Percentiles rank a stretch among this genome's conserved stretches.
Evolutionary conservation across 2,329 filamentous ascomycete genomes (phyloP).

Genomic region (Cladosporium velox): DNA sequence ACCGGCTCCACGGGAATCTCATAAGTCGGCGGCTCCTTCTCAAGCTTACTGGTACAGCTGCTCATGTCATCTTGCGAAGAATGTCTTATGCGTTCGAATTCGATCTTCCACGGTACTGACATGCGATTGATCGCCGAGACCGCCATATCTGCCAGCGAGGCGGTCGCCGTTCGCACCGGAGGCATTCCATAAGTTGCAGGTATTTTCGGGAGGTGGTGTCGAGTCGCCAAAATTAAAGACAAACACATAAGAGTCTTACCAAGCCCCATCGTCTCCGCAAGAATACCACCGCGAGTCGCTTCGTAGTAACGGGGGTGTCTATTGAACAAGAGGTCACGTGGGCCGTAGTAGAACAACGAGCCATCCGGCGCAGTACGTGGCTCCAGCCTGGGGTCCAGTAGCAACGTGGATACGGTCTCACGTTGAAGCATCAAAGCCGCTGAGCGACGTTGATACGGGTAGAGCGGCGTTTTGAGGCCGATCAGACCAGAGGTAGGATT

Average conservation of each 20-base stretch:
- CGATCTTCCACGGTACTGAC: constrained; percentile 69
- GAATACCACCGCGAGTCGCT: constrained; percentile 70
- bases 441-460: constrained; percentile 78
- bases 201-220: constrained; percentile 64
- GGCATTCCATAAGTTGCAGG: constrained; percentile 60
- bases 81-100: constrained; percentile 57
- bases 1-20: constrained; percentile 44
- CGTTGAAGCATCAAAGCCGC: constrained; percentile 82
- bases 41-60: constrained; percentile 58
- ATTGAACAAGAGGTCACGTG: constrained; percentile 62
- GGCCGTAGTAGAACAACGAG: constrained; percentile 68
- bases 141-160: constrained; percentile 72
- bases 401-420: constrained; percentile 65
- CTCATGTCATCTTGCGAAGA: constrained; percentile 53
- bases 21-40: constrained; percentile 37
- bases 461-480: constrained; percentile 66
- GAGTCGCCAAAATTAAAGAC: constrained; percentile 69
- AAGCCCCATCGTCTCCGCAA: constrained; percentile 76
- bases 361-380: constrained; percentile 62
- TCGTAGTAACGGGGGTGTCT: constrained; percentile 73
- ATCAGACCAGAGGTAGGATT: constrained; percentile 44
- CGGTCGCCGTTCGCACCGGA: constrained; percentile 53
- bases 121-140: constrained; percentile 67
- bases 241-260: constrained; percentile 91
- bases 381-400: constrained; percentile 74